These are phyloP conservation scores for Spencermartinsiella ligniputridi DNA, from an alignment of 1,139 yeast genomes.

Conservation along the genomic window DNA sequence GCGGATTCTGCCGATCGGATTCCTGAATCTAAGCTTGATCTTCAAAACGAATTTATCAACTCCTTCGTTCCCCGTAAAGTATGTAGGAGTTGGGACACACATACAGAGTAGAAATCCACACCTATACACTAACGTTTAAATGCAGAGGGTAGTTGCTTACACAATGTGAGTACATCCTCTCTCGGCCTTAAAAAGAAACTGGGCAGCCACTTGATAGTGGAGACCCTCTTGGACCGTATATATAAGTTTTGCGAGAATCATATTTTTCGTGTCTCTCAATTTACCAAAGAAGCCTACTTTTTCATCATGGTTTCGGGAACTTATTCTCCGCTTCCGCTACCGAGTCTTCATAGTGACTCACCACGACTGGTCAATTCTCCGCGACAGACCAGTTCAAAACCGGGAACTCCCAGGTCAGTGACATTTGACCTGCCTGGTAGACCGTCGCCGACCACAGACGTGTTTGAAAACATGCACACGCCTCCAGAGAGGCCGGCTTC, in stretches of 20 bases:
- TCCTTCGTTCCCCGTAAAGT: not conserved
- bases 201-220: not conserved
- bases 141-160: not conserved
- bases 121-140: no score
- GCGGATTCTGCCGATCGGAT: no score
- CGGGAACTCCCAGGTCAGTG: constrained; percentile 1
- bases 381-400: not conserved
- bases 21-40: no score
- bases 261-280: not conserved
- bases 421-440: constrained; percentile 1
- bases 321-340: not conserved
- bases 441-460: constrained; percentile 1
- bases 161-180: not conserved
- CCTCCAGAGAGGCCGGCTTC: constrained; percentile 1
- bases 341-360: not conserved
- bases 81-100: constrained; percentile 1
- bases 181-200: constrained; percentile 1
- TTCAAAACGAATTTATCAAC: no score
- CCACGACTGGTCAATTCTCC: not conserved
- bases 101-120: no score
- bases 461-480: not conserved
- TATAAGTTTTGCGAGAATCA: not conserved
- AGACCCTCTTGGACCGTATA: not conserved
- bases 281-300: no score
- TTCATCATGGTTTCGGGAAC: no score